phyloP scores from a whole-genome alignment of 164 flowering plant genomes.

The Houttuynia cordata region DNA sequence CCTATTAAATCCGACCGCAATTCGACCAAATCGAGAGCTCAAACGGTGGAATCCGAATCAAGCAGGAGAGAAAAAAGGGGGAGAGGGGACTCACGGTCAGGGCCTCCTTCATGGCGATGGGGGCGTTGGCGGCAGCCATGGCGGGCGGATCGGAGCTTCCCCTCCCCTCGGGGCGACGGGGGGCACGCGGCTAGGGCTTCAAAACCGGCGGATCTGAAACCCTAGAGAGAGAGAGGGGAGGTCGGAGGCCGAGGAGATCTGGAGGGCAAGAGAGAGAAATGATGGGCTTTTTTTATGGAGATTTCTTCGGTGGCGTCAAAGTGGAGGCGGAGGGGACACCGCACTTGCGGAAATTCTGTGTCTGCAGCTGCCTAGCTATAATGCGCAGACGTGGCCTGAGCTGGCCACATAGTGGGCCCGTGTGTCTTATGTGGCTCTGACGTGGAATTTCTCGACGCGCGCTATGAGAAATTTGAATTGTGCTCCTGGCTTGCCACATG shows the following conservation, averaged over 20 bases:
- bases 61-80: neutral
- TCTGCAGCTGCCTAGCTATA: too few relatives aligned
- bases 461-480: too few relatives aligned
- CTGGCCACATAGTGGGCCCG: too few relatives aligned
- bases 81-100: constrained; percentile 43
- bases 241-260: neutral
- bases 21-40: neutral
- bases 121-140: constrained; percentile 99
- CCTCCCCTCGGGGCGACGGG: neutral
- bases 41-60: neutral
- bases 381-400: too few relatives aligned
- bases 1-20: constrained; percentile 1
- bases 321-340: too few relatives aligned
- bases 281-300: neutral
- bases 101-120: constrained; percentile 90
- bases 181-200: neutral
- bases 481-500: too few relatives aligned
- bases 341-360: too few relatives aligned
- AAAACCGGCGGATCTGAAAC: neutral
- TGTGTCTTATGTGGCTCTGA: too few relatives aligned
- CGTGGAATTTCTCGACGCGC: too few relatives aligned
- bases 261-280: neutral
- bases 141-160: constrained; percentile 24
- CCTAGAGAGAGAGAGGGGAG: neutral
- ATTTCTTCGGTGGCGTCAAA: too few relatives aligned